A percentile compares a stretch with the other conserved stretches of the same genome.
Conservation (phyloP, 2,329 filamentous ascomycete species). For the Lasiodiplodia sp. region DNA sequence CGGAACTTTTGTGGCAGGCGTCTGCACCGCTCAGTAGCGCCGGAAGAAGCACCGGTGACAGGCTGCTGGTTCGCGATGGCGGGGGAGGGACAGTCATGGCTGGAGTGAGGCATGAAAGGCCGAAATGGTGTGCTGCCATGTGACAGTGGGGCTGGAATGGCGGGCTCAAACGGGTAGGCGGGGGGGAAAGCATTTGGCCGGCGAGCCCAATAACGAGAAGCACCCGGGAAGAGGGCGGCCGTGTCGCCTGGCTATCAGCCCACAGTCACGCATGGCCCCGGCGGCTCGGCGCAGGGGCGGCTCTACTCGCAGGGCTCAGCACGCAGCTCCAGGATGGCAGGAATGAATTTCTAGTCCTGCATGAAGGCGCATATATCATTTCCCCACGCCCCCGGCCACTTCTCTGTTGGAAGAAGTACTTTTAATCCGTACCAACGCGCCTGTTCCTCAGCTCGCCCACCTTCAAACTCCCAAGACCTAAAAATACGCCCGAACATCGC, state of each 20-base stretch:
- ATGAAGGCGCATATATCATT: conserved; percentile 11
- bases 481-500: conserved; percentile 10
- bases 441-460: not conserved
- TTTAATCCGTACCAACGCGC: not conserved
- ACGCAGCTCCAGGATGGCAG: not conserved
- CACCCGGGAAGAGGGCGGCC: conserved; percentile 6
- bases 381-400: not conserved
- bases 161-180: conserved; percentile 14
- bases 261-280: conserved; percentile 18
- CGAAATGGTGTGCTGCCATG: conserved; percentile 24
- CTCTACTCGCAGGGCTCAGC: conserved; percentile 7
- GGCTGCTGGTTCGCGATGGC: not conserved
- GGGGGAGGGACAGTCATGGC: not conserved
- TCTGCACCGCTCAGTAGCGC: not conserved
- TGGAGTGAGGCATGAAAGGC: not conserved
- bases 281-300: conserved; percentile 18
- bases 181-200: not conserved
- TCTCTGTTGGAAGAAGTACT: not conserved
- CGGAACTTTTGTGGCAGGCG: conserved; percentile 1
- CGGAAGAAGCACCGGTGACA: conserved; percentile 23
- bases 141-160: conserved; percentile 20
- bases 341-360: not conserved
- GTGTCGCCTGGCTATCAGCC: conserved; percentile 18
- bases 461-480: not conserved
- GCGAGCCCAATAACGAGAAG: conserved; percentile 6